phyloP scores from a whole-genome alignment of 495 filamentous ascomycete species.

The Neurospora sp. region DNA sequence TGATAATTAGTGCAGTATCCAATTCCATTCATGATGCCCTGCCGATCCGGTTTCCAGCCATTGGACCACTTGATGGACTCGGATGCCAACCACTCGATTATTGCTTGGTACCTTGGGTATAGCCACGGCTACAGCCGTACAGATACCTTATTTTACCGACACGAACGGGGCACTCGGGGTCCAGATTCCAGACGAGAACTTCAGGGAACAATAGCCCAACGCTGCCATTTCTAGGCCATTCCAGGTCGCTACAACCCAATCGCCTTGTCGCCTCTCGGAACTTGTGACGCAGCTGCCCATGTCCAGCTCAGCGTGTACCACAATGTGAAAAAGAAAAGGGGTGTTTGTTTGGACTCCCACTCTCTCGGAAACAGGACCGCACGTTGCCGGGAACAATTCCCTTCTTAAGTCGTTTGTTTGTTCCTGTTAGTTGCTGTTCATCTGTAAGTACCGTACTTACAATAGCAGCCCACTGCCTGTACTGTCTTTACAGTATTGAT shows the following conservation, averaged over 20 bases:
- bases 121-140: too few species aligned
- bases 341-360: background rate
- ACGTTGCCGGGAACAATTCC: slow-evolving; percentile 1
- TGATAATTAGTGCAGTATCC: background rate
- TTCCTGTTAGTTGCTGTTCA: background rate
- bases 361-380: background rate
- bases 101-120: background rate
- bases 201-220: background rate
- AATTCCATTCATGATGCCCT: background rate
- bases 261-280: slow-evolving; percentile 1
- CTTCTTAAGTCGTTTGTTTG: background rate
- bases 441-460: background rate
- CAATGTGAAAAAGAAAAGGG: background rate
- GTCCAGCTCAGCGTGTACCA: slow-evolving; percentile 2
- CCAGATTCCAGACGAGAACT: background rate
- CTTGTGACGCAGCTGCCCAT: slow-evolving; percentile 1
- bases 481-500: background rate
- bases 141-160: too few species aligned
- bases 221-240: background rate
- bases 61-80: background rate
- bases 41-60: background rate
- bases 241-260: slow-evolving; percentile 1
- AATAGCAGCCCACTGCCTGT: background rate
- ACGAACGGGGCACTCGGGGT: background rate
- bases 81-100: background rate